Evolutionary conservation across 306 rosid genomes (phyloP).

Genomic region (Fragaria ananassa): DNA sequence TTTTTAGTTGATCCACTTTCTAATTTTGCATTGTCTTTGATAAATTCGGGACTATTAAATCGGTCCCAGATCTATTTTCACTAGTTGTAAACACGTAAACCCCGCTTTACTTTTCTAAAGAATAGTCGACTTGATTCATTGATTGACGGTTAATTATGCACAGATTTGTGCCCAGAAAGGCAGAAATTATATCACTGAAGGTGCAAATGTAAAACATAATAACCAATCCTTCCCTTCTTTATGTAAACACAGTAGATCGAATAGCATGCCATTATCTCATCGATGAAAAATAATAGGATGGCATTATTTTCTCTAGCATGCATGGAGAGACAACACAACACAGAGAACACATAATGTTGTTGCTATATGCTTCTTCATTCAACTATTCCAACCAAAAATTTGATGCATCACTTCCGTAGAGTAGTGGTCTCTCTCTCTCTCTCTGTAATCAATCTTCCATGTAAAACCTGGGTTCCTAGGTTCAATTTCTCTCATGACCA

Average conservation of each 20-base stretch:
- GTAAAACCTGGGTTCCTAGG: conserved; percentile 20
- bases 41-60: too few relatives aligned
- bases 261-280: not conserved
- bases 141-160: not conserved
- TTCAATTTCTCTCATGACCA: not conserved
- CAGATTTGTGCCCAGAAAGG: not conserved
- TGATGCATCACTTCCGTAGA: not conserved
- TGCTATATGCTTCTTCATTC: not conserved
- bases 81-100: too few relatives aligned
- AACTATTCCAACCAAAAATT: not conserved
- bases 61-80: too few relatives aligned
- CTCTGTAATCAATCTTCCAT: not conserved
- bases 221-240: not conserved
- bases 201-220: not conserved
- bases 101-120: too few relatives aligned
- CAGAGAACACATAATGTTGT: not conserved
- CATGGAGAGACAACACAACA: not conserved
- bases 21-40: too few relatives aligned
- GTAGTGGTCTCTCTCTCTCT: conserved; percentile 12
- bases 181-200: not conserved
- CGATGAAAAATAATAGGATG: not conserved
- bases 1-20: too few relatives aligned
- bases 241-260: not conserved
- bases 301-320: not conserved
- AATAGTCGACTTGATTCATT: not conserved